phyloP scores from a whole-genome alignment of 1,139 yeast genomes.

The Casaregolazyma suthepensis region DNA sequence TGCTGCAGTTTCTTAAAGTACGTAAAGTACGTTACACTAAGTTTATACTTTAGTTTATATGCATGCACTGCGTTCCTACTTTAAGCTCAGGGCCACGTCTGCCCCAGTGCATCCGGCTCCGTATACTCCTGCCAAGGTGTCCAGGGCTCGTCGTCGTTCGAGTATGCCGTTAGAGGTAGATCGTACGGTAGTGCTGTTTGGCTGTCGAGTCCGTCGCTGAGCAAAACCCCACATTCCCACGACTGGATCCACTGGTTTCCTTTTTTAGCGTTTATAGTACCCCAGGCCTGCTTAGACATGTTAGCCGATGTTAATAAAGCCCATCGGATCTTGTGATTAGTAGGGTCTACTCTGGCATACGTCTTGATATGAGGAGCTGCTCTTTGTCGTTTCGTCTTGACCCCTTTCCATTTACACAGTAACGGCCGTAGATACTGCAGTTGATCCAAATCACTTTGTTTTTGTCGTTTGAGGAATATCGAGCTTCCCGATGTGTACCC shows the following conservation, averaged over 20 bases:
- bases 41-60: too few relatives aligned
- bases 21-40: too few relatives aligned
- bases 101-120: constrained; percentile 24
- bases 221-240: constrained; percentile 32
- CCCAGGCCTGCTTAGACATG: constrained; percentile 35
- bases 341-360: constrained; percentile 19
- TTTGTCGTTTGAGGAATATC: constrained; percentile 24
- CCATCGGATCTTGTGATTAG: constrained; percentile 22
- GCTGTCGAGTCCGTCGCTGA: constrained; percentile 10
- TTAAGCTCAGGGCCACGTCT: constrained; percentile 17
- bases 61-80: not conserved
- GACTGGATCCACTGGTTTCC: constrained; percentile 26
- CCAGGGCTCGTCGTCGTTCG: constrained; percentile 22
- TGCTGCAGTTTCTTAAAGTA: too few relatives aligned
- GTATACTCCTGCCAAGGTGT: constrained; percentile 18
- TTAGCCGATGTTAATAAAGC: constrained; percentile 33
- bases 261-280: constrained; percentile 19
- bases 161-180: constrained; percentile 23
- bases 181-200: constrained; percentile 26
- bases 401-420: constrained; percentile 27
- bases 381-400: constrained; percentile 26
- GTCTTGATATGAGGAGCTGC: constrained; percentile 36
- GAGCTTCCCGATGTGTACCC: constrained; percentile 32
- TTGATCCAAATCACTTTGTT: constrained; percentile 18
- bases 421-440: constrained; percentile 22